A percentile compares a stretch with the other conserved stretches of the same genome.
These are phyloP conservation scores for Pisolithus orientalis DNA, from an alignment of 768 basidiomycete genomes.

Conservation along the genomic window DNA sequence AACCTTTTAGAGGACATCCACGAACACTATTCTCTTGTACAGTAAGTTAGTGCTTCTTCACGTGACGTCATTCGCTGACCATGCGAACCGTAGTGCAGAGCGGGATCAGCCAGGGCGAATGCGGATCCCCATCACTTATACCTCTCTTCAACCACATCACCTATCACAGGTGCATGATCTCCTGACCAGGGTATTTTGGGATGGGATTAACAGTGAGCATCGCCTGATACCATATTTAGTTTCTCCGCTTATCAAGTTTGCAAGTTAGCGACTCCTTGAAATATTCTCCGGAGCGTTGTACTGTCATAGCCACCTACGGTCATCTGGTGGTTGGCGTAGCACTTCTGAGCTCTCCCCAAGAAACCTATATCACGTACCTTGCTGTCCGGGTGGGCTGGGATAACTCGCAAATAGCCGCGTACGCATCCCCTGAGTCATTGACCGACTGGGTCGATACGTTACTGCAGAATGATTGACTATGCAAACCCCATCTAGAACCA, in stretches of 20 bases:
- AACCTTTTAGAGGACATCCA: constrained; percentile 65
- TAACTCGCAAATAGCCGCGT: constrained; percentile 74
- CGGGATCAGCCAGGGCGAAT: constrained; percentile 38
- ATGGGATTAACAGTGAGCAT: constrained; percentile 61
- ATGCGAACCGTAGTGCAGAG: constrained; percentile 41
- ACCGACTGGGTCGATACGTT: not conserved
- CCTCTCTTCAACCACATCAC: constrained; percentile 51
- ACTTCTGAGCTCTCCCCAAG: constrained; percentile 70
- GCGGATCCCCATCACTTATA: constrained; percentile 55
- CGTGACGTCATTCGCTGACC: not conserved
- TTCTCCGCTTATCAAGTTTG: constrained; percentile 3
- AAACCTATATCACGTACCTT: constrained; percentile 80
- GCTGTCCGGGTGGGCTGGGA: constrained; percentile 79
- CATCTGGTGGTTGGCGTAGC: constrained; percentile 67
- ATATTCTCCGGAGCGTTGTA: constrained; percentile 63
- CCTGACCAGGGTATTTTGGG: constrained; percentile 65
- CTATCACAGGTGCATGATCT: constrained; percentile 69
- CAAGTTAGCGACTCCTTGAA: constrained; percentile 67
- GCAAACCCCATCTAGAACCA: constrained; percentile 38
- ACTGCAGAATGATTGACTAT: not conserved
- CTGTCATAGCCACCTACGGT: constrained; percentile 70
- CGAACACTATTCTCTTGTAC: constrained; percentile 53
- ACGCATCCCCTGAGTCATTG: constrained; percentile 3
- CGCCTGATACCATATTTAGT: not conserved
- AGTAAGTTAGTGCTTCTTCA: constrained; percentile 38